Evolutionary conservation across 2,329 filamentous ascomycete species (phyloP).

Genomic region (Neobulgaria alba): DNA sequence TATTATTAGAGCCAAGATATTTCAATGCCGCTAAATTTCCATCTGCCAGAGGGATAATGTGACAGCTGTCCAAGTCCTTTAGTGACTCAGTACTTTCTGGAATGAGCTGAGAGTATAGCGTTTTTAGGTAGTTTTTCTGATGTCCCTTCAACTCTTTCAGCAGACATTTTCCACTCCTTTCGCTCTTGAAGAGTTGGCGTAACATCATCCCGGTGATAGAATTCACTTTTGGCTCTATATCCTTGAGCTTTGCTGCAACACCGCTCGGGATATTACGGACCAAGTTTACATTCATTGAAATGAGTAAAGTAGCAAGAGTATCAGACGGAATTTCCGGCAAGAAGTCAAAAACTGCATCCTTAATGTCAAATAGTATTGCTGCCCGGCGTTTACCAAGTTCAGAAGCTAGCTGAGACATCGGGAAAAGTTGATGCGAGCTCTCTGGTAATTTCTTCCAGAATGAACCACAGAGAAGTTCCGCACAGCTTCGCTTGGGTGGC

Average conservation of each 20-base stretch:
- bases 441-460: conserved; percentile 19
- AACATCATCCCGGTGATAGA: conserved; percentile 12
- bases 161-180: not conserved
- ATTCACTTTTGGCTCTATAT: conserved; percentile 5
- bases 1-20: not conserved
- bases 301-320: conserved; percentile 11
- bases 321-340: conserved; percentile 8
- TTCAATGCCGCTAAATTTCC: conserved; percentile 15
- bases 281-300: conserved; percentile 12
- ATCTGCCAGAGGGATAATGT: conserved; percentile 21
- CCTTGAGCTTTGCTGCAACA: conserved; percentile 8
- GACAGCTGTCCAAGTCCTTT: conserved; percentile 20
- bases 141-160: conserved; percentile 6
- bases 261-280: conserved; percentile 11
- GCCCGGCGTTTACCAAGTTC: not conserved
- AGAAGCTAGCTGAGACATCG: conserved; percentile 7
- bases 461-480: conserved; percentile 9
- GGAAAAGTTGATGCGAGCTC: conserved; percentile 15
- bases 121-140: conserved; percentile 1
- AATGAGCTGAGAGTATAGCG: conserved; percentile 7
- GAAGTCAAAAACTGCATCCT: conserved; percentile 21
- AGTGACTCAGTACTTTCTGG: conserved; percentile 6
- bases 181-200: conserved; percentile 12
- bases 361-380: conserved; percentile 8
- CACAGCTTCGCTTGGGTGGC: conserved; percentile 6